Evolutionary conservation across 441 rosid species (phyloP), one percentile per base, ranked within the genome.

Genomic region (Jatropha multifida): DNA sequence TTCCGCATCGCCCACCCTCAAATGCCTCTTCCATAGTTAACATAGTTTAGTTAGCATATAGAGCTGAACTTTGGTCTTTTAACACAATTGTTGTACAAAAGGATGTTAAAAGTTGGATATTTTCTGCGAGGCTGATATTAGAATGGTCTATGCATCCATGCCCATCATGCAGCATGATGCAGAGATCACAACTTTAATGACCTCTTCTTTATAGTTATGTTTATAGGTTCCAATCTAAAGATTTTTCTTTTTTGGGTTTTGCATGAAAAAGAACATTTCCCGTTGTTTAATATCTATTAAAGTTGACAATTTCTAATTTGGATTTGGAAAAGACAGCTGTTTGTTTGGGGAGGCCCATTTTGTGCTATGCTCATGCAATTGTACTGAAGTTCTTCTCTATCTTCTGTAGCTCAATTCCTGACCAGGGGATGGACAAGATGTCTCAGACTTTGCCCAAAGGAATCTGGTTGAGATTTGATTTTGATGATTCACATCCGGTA

Each of bases 401-500:
- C 49, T 81, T 80, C 38, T 73, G 77, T 78, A 93, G 98, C 83
- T 85, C 93, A 48, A 49, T 74, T 65, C 83, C 85, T 46, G 82
- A 76, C 78, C 88, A 83, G 76, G 90, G 87, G 72, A 82, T 85
- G 37, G 90, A 85, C 62, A 81, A 77, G 71, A 72, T 86, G 78
- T 83, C 87, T 49, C 86, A 78, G 55, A 7, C 83, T 61, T 78
- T 94, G 49, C 97, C 97, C 12, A 84, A 81, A 73, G 99, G 98
- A 85, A 90, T 79, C 74, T 96, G 98, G 97, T 74, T 81, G 85
- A 89, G 85, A 81, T 94, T 94, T 79, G 96, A 92, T 83, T 92
- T 96, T 64, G 87, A 89, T 70, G 98, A 96, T 82, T 81, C 93
- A 71, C 97, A 94, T 83, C 97, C 90, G 88, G 99, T 96, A 92